Evolutionary conservation across 1,284 basidiomycete species (phyloP).

Genomic region (Pholiota adiposa): DNA sequence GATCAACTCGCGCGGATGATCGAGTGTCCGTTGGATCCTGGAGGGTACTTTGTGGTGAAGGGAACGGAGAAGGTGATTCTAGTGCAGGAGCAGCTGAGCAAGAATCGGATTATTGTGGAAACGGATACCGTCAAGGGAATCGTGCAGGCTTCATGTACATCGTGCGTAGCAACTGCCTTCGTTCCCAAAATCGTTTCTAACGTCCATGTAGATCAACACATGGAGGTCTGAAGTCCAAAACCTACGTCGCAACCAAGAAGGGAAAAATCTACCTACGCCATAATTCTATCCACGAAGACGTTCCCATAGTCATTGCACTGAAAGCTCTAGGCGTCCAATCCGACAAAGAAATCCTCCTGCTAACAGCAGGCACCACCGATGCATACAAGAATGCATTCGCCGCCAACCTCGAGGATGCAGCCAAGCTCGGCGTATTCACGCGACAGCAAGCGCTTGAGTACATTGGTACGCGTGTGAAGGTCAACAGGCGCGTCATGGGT

Average conservation of each 20-base stretch:
- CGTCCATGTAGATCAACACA: conserved; percentile 80
- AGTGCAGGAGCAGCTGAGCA: conserved; percentile 98
- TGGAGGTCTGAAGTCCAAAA: conserved; percentile 97
- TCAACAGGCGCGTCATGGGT: conserved; percentile 79
- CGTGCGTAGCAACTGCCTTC: conserved; percentile 57
- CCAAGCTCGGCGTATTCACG: conserved; percentile 90
- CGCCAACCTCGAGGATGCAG: conserved; percentile 93
- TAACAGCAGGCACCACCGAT: conserved; percentile 94
- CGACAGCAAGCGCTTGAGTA: conserved; percentile 95
- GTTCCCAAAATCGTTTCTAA: conserved; percentile 1
- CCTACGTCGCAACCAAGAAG: conserved; percentile 96
- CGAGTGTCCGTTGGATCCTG: conserved; percentile 98
- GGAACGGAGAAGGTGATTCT: conserved; percentile 99
- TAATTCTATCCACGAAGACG: conserved; percentile 97
- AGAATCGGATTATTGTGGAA: conserved; percentile 99
- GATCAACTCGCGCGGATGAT: conserved; percentile 89
- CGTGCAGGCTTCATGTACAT: conserved; percentile 97
- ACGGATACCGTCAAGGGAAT: conserved; percentile 89
- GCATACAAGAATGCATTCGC: conserved; percentile 90
- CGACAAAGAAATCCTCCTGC: conserved; percentile 96
- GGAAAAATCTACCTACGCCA: conserved; percentile 96
- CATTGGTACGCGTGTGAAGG: conserved; percentile 92
- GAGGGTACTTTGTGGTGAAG: conserved; percentile 99
- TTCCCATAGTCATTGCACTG: conserved; percentile 95
- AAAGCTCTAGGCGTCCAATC: conserved; percentile 97